Percentiles rank a stretch among this genome's conserved stretches.
phyloP scores from a whole-genome alignment of 2,329 filamentous ascomycete genomes.

The Hirsutella minnesotensis region DNA sequence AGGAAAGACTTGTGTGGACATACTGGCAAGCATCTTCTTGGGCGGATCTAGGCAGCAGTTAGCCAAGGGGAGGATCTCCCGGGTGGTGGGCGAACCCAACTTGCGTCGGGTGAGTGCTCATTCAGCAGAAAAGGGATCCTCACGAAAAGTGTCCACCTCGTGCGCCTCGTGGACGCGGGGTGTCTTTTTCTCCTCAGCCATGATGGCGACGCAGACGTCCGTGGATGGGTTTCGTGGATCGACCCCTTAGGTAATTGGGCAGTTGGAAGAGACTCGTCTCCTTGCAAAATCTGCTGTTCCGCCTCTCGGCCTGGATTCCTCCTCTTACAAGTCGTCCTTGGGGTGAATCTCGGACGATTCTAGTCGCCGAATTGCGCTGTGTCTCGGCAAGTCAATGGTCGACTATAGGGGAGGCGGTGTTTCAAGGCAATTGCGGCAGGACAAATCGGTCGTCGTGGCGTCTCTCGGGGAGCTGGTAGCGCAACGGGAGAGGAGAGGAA shows the following conservation, averaged over 20 bases:
- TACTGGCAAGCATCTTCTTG: slow-evolving; percentile 57
- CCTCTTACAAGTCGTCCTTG: too few species aligned
- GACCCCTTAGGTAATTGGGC: not conserved
- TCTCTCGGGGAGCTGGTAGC: too few species aligned
- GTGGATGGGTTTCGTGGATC: not conserved
- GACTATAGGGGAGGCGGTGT: too few species aligned
- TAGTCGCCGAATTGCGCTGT: too few species aligned
- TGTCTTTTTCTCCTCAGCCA: slow-evolving; percentile 32
- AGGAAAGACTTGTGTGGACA: slow-evolving; percentile 15
- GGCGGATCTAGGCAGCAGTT: slow-evolving; percentile 39
- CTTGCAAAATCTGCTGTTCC: too few species aligned
- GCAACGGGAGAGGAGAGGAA: not conserved
- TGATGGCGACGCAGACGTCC: slow-evolving; percentile 13
- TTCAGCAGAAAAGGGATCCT: slow-evolving; percentile 16
- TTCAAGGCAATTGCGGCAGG: too few species aligned
- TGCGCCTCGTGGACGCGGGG: slow-evolving; percentile 62
- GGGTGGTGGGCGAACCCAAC: not conserved
- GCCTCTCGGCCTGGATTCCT: too few species aligned
- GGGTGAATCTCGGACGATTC: too few species aligned
- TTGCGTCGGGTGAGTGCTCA: not conserved
- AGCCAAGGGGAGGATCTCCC: not conserved
- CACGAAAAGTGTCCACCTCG: slow-evolving; percentile 62
- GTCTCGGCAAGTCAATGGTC: too few species aligned
- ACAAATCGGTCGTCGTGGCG: too few species aligned
- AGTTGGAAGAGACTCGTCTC: not conserved